Percentiles rank a stretch among this genome's conserved stretches.
These are phyloP conservation scores for Russula sp. DNA, from an alignment of 768 basidiomycete species.

Conservation along the genomic window DNA sequence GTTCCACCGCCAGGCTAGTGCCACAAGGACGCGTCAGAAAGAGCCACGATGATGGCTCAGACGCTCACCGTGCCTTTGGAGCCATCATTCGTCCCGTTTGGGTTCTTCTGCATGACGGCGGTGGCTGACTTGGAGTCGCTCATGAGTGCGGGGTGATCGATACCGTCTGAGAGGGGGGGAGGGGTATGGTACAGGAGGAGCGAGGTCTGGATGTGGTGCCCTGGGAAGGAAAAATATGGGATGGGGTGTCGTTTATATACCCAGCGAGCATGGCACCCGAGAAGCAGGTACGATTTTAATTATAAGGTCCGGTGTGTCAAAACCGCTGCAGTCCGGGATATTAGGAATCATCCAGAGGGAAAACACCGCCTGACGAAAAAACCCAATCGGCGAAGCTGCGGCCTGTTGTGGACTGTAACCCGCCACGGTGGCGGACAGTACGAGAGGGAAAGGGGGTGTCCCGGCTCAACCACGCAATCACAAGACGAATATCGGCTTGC, in stretches of 20 bases:
- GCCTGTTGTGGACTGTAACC: slow-evolving; percentile 9
- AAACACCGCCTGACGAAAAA: slow-evolving; percentile 4
- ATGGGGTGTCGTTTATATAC: slow-evolving; percentile 20
- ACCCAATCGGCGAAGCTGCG: slow-evolving; percentile 26
- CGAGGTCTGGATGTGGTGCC: slow-evolving; percentile 2
- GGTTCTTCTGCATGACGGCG: slow-evolving; percentile 25
- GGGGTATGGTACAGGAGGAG: not conserved
- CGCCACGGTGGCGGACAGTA: slow-evolving; percentile 19
- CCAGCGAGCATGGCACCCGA: slow-evolving; percentile 8
- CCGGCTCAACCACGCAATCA: slow-evolving; percentile 21
- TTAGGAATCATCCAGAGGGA: slow-evolving; percentile 26
- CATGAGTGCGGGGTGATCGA: slow-evolving; percentile 9
- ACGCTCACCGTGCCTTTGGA: slow-evolving; percentile 93
- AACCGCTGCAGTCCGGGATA: slow-evolving; percentile 21
- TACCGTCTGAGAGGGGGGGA: not conserved
- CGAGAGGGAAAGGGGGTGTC: slow-evolving; percentile 5
- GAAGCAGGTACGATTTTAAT: slow-evolving; percentile 19
- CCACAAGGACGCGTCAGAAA: slow-evolving; percentile 74
- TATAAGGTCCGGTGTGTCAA: slow-evolving; percentile 28
- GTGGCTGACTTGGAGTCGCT: slow-evolving; percentile 23
- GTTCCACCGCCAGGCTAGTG: slow-evolving; percentile 86
- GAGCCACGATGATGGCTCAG: slow-evolving; percentile 80
- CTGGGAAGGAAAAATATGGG: slow-evolving; percentile 3
- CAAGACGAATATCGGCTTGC: slow-evolving; percentile 24
- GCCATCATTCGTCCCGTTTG: slow-evolving; percentile 16